These are phyloP conservation scores for Yamadazyma diospyri DNA, from an alignment of 1,139 yeast genomes.

Conservation along the genomic window DNA sequence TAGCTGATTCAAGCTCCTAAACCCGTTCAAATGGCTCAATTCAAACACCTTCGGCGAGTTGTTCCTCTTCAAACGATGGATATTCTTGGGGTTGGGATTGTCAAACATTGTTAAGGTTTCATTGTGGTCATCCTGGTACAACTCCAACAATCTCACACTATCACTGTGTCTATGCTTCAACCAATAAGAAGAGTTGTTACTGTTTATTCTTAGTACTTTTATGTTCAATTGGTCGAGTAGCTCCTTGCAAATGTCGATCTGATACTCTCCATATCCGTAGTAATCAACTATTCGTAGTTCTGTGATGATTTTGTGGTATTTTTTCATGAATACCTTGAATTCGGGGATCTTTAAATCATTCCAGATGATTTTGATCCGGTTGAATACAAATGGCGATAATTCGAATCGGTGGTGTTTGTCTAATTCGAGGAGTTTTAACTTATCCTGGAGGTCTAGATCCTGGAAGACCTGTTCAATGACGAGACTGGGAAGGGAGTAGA, in stretches of 20 bases:
- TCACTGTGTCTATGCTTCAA: conserved; percentile 30
- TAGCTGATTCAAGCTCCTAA: conserved; percentile 19
- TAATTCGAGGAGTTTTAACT: conserved; percentile 22
- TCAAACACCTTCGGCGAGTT: conserved; percentile 26
- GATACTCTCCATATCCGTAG: conserved; percentile 43
- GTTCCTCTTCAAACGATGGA: conserved; percentile 11
- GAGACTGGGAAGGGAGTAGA: conserved; percentile 9
- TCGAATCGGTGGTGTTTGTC: conserved; percentile 19
- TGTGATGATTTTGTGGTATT: conserved; percentile 13
- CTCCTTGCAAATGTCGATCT: conserved; percentile 26
- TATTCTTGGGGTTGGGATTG: conserved; percentile 19
- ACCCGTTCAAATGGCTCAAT: conserved; percentile 29
- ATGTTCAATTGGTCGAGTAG: conserved; percentile 21
- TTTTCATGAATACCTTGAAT: conserved; percentile 10
- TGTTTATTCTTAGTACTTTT: conserved; percentile 24
- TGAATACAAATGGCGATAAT: conserved; percentile 21
- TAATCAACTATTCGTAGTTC: conserved; percentile 30
- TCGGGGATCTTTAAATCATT: conserved; percentile 18
- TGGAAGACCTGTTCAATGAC: conserved; percentile 22
- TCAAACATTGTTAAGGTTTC: conserved; percentile 18
- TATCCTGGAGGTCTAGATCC: conserved; percentile 18
- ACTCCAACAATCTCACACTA: conserved; percentile 19
- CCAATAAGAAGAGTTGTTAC: conserved; percentile 42
- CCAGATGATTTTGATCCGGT: conserved; percentile 31
- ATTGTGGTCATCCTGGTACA: conserved; percentile 26